Evolutionary conservation across 164 flowering plant genomes (phyloP), one percentile per base, ranked within the genome.

Genomic region (Kingdonia uniflora): DNA sequence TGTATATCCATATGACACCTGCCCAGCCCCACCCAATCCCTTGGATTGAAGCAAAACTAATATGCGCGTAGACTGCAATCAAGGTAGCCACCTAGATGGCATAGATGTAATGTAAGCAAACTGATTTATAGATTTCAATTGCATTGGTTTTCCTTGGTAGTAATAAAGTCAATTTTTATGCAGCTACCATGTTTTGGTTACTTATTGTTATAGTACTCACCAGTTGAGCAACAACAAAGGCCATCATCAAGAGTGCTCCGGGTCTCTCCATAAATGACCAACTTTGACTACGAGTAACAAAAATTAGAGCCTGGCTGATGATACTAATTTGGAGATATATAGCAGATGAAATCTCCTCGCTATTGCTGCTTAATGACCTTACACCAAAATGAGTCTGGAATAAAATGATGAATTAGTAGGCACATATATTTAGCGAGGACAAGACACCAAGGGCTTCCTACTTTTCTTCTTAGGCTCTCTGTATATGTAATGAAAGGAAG

Each of bases 11-110:
- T 48, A 83, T 81, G 19, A 83, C 73, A 46, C 87, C 95, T 21
- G 90, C 87, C 90, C 87, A 86, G 51, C 95, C 83, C 95, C 88
- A 83, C 51, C 95, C 90, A 46, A 83, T 80, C 57, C 95, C 90
- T 13, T 65, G 64, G 51, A 86, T 78, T 38, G 77, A 68, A 52
- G 91, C 86, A 74, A 83, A 86, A 71, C 72, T 64, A 21, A 83
- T 78, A 37, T 75, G 43, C 48, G 91, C 91, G 56, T 84, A 84
- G 19, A 80, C 91, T 55, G 95, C 80, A 57, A 84, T 80, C 57
- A 84, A 29, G 49, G 95, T 84, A 20, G 91, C 95, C 61, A 80
- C 83, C 91, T 83, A 57, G 23, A 49, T 56, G 22, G 29, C 55
- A n/a, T n/a, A n/a, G n/a, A n/a, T n/a, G 61, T 43, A 22, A 37